These are phyloP conservation scores for Dothistroma septosporum DNA, from an alignment of 2,329 filamentous ascomycete genomes.

Conservation along the genomic window DNA sequence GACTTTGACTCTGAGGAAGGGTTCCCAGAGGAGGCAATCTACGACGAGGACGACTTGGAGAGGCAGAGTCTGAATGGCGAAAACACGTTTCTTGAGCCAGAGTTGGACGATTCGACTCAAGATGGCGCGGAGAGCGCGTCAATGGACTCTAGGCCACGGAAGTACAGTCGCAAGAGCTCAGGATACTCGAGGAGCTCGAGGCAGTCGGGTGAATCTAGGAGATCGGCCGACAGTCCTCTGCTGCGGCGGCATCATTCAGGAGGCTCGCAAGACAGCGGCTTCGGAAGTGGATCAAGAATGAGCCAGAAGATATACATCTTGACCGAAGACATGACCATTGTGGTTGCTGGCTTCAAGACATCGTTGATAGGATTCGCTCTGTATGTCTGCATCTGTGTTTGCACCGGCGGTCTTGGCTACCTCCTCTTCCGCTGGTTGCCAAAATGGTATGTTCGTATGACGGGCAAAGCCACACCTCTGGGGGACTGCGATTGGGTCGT, in stretches of 20 bases:
- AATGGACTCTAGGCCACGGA: slow-evolving; percentile 30
- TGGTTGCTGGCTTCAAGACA: slow-evolving; percentile 85
- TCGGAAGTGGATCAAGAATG: slow-evolving; percentile 57
- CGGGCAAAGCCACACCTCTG: slow-evolving; percentile 66
- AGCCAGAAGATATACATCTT: slow-evolving; percentile 91
- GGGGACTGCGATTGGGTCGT: slow-evolving; percentile 84
- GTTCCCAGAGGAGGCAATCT: slow-evolving; percentile 48
- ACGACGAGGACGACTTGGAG: slow-evolving; percentile 42
- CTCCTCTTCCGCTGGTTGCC: slow-evolving; percentile 87
- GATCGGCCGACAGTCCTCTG: slow-evolving; percentile 49
- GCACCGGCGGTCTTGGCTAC: slow-evolving; percentile 74
- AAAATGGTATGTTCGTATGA: slow-evolving; percentile 72
- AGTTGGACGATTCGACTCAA: slow-evolving; percentile 29
- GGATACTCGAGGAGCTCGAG: slow-evolving; percentile 44
- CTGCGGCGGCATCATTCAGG: slow-evolving; percentile 69
- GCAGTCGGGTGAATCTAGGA: slow-evolving; percentile 42
- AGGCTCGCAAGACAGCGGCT: slow-evolving; percentile 62
- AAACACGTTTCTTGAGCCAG: slow-evolving; percentile 33
- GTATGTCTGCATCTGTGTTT: slow-evolving; percentile 67
- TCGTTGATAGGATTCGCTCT: slow-evolving; percentile 63
- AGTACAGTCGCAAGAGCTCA: slow-evolving; percentile 36
- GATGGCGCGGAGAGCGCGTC: slow-evolving; percentile 14
- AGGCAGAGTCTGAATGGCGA: slow-evolving; percentile 39
- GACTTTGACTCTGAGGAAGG: slow-evolving; percentile 47
- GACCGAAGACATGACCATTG: slow-evolving; percentile 91